A percentile compares a stretch with the other conserved stretches of the same genome.
Conservation (phyloP, 129 eudicot genomes). For the Apium graveolens region DNA sequence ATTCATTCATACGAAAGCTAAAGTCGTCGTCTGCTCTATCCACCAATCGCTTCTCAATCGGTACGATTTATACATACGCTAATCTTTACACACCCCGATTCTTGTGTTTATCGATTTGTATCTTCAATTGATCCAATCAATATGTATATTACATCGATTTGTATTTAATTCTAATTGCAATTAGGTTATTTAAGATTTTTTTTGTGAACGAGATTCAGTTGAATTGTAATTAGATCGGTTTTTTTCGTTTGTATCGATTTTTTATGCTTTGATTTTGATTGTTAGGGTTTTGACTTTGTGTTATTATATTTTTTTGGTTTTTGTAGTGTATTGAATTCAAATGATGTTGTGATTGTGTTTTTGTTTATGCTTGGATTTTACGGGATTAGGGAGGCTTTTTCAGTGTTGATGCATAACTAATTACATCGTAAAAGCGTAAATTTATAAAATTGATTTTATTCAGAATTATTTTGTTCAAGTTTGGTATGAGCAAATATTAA, state of each 20-base stretch:
- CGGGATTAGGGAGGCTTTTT: not conserved
- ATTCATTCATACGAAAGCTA: not conserved
- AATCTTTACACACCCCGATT: not conserved
- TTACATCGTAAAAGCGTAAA: too few species aligned
- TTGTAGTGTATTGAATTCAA: not conserved
- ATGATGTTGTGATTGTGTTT: not conserved
- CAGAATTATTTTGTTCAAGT: not conserved
- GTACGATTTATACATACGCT: not conserved
- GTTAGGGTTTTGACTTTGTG: not conserved
- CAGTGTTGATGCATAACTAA: too few species aligned
- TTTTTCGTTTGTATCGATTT: not conserved
- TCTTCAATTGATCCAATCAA: not conserved
- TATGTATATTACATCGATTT: not conserved
- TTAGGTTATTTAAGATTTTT: not conserved
- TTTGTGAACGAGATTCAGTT: not conserved
- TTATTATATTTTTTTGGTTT: not conserved
- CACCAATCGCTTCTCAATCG: conserved; percentile 1
- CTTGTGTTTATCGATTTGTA: not conserved
- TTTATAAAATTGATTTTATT: too few species aligned
- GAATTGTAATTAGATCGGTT: not conserved
- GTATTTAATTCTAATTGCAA: not conserved
- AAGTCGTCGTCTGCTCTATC: not conserved
- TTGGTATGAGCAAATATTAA: not conserved
- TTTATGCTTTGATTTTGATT: not conserved
- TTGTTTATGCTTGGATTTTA: not conserved